A percentile compares a stretch with the other conserved stretches of the same genome.
Evolutionary conservation across 2,329 filamentous ascomycete species (phyloP).

Genomic region (Coccinonectria pachysandricola): DNA sequence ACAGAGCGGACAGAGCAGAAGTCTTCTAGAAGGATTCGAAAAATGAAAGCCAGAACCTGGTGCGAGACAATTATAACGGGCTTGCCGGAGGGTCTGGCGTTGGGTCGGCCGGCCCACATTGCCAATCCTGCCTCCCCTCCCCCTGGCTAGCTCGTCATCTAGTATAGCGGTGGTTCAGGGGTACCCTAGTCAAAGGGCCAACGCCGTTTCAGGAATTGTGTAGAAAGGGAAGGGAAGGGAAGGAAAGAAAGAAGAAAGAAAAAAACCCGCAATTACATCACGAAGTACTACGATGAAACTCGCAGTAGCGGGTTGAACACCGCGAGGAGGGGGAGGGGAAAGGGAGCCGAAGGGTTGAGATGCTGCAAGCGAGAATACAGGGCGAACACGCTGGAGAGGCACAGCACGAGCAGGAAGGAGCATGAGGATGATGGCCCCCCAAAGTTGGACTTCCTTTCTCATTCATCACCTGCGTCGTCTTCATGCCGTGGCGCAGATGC

Average conservation of each 20-base stretch:
- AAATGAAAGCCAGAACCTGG: conserved; percentile 15
- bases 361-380: too few relatives aligned
- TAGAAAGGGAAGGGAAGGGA: too few relatives aligned
- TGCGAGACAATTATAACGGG: conserved; percentile 21
- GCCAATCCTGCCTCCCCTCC: conserved; percentile 8
- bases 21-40: conserved; percentile 23
- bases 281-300: not conserved
- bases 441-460: too few relatives aligned
- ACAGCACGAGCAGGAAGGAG: too few relatives aligned
- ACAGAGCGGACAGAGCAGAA: conserved; percentile 7
- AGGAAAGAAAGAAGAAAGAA: too few relatives aligned
- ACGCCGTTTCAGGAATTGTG: conserved; percentile 20
- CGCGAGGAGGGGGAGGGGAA: conserved; percentile 1
- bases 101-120: conserved; percentile 16
- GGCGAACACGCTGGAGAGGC: too few relatives aligned
- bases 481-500: too few relatives aligned
- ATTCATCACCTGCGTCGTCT: too few relatives aligned
- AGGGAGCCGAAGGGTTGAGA: not conserved
- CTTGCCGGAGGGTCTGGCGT: conserved; percentile 19
- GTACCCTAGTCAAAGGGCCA: conserved; percentile 10
- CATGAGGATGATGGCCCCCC: too few relatives aligned
- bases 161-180: conserved; percentile 10
- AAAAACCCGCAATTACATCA: too few relatives aligned
- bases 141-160: conserved; percentile 15
- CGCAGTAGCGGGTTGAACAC: not conserved